Base-by-base conservation (phyloP, 345 rosid genomes). In the Arabis alpina region DNA sequence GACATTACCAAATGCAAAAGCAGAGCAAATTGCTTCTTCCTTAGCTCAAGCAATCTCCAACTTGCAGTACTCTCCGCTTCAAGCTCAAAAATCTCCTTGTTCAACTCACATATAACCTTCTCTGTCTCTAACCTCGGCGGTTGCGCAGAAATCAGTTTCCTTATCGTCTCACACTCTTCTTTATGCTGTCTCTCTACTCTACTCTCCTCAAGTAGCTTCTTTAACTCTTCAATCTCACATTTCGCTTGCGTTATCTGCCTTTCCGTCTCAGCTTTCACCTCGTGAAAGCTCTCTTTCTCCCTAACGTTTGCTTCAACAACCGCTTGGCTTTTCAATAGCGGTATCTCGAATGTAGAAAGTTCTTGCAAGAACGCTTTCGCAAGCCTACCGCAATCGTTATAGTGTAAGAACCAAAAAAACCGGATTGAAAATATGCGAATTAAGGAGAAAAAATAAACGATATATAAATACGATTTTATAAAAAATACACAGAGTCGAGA, bases 131-230 rank as follows among this genome's bases (percentile, higher is more conserved):
- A 85, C 79, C 98, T 81, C 0, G 95, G 96, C 3, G 93, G 96
- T 83, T 93, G 97, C 42, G 77, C 74, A 8, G 95, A 89, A 28
- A 93, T 84, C 83, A 93, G 63, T 64, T 84, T 93, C 81, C 97
- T 83, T 56, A 88, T 86, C 1, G 88, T 82, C 80, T 93, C 98
- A 62, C 96, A 93, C 75, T 91, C 97, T 82, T 91, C 98, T 83
- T 93, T 93, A 80, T 93, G 98, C 77, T 80, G 87, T 76, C 98
- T 86, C 70, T 93, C 98, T 36, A 93, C 81, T 76, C 84, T 93
- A 73, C 98, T 93, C 77, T 91, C 96, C 76, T 85, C 89, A 28
- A 93, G 96, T 80, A 86, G 96, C 73, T 82, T 84, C 86, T 93
- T 91, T 12, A 91, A 70, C 57, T 91, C 91, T 71, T 91, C 97